Base-by-base conservation (phyloP, 2,329 filamentous ascomycete species). In the Verruconis gallopava region DNA sequence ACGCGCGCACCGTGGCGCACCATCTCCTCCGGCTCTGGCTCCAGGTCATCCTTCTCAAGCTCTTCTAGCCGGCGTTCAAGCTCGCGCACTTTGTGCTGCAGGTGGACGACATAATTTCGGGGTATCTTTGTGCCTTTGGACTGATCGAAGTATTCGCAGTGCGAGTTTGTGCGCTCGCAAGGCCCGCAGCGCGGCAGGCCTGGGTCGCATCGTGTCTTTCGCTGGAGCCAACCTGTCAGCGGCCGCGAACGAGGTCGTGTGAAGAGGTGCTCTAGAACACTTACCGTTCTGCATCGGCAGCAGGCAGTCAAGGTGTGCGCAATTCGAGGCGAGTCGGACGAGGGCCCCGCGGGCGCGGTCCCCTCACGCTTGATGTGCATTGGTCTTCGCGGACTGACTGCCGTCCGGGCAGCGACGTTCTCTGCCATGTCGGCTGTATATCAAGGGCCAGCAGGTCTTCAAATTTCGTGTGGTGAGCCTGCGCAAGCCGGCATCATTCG, bases 121-220 rank as follows among this genome's bases (percentile, higher is more conserved):
- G 85, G 84, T 53, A 96, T 85, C 56, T 83, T 88, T 53, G 77
- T 78, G 48, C 83, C 81, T 59, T 88, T 91, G 40, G 81, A 72
- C 21, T 86, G 85, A 62, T 98, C 91, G 59, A 82, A 93, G 65
- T 96, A 98, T 57, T 95, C 89, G 72, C 91, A 98, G 46, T 78
- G 74, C 21, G 86, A 85, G 54, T 88, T 88, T 48, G 85, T 88
- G 51, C 89, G 77, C 64, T 95, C 86, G 66, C 91, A 98, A 17
- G 89, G 88, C 14, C 85, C 74, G 62, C 91, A 98, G 55, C 83
- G 81, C 32, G 91, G 91, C 17, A 98, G 74, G 12, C 83, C 84
- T 3, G 91, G 84, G 63, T 96, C 91, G 67, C 91, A 98, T 68
- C 86, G 74, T 28, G 89, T 96, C 70, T 98, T 98, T 54, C 89